Percentiles rank a stretch among this genome's conserved stretches.
Conservation (phyloP, 495 filamentous ascomycete genomes). For the Aspergillus biplanus region DNA sequence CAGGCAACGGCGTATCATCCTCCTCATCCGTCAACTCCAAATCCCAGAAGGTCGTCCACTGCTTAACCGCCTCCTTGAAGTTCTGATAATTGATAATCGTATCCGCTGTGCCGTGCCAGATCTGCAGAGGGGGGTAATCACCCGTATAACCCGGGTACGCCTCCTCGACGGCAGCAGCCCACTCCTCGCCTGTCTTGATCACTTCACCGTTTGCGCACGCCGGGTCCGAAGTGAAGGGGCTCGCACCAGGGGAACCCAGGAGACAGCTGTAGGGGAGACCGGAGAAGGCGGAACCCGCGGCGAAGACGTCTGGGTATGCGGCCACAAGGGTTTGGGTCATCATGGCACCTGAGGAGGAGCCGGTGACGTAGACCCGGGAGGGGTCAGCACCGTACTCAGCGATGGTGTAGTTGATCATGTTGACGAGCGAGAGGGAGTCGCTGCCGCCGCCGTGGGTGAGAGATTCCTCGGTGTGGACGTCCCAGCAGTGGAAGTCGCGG, state of each 20-base stretch:
- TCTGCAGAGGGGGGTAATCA: conserved; percentile 54
- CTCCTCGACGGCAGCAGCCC: conserved; percentile 50
- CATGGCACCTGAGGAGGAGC: conserved; percentile 49
- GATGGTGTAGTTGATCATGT: conserved; percentile 58
- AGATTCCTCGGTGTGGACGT: conserved; percentile 47
- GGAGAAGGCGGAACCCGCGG: conserved; percentile 57
- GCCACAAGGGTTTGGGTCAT: conserved; percentile 53
- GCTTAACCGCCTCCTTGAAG: conserved; percentile 54
- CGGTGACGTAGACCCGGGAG: conserved; percentile 53
- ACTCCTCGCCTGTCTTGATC: conserved; percentile 44
- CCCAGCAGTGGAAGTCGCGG: conserved; percentile 58
- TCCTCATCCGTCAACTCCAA: conserved; percentile 35
- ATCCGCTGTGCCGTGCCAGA: conserved; percentile 56
- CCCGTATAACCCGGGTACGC: conserved; percentile 59
- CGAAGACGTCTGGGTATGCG: conserved; percentile 60
- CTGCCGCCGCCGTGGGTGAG: conserved; percentile 56
- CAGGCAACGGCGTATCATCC: conserved; percentile 41
- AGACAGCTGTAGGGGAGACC: conserved; percentile 65
- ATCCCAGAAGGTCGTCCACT: conserved; percentile 58
- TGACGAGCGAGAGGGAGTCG: conserved; percentile 56
- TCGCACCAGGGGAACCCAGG: conserved; percentile 12
- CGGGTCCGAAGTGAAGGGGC: conserved; percentile 45
- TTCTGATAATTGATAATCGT: conserved; percentile 45
- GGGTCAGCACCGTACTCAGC: conserved; percentile 51
- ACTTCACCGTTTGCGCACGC: conserved; percentile 54